A percentile compares a stretch with the other conserved stretches of the same genome.
phyloP scores from a whole-genome alignment of 2,329 filamentous ascomycete genomes.

The Aspergillus brunneoviolaceus region DNA sequence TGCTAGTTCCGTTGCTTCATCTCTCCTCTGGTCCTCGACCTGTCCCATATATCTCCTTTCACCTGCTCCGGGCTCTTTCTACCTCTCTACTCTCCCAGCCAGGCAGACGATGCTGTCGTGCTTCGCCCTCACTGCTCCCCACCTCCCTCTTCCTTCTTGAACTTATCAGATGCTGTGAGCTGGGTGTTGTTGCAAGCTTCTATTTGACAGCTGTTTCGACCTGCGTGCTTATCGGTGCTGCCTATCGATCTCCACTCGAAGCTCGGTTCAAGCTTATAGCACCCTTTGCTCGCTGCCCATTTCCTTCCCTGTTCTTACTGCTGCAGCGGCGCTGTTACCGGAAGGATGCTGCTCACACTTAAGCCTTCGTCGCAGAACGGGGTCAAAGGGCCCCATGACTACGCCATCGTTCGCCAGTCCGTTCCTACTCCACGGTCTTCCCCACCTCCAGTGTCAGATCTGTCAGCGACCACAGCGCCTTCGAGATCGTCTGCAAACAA shows the following conservation, averaged over 20 bases:
- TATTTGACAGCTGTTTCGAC: not conserved
- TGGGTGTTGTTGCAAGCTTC: not conserved
- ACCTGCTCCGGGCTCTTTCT: not conserved
- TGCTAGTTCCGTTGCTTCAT: no score
- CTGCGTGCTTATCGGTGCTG: not conserved
- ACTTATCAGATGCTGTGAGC: not conserved
- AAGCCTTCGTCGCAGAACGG: conserved; percentile 50
- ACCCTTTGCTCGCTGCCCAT: not conserved
- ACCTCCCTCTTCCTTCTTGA: not conserved
- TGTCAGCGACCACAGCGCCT: conserved; percentile 30
- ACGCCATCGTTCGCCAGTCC: conserved; percentile 44
- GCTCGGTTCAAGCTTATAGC: not conserved
- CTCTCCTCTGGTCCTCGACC: no score
- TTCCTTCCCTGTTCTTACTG: not conserved
- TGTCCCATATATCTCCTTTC: not conserved
- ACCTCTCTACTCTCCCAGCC: not conserved
- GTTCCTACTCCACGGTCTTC: conserved; percentile 41
- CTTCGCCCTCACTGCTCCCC: not conserved
- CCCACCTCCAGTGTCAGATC: conserved; percentile 34
- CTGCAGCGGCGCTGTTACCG: not conserved
- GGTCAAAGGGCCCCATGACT: conserved; percentile 51
- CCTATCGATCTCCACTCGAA: not conserved
- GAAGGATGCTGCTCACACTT: conserved; percentile 52
- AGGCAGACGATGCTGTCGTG: not conserved
- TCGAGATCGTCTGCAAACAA: conserved; percentile 47